Evolutionary conservation across 2,329 filamentous ascomycete genomes (phyloP).

Genomic region (Beauveria australis): DNA sequence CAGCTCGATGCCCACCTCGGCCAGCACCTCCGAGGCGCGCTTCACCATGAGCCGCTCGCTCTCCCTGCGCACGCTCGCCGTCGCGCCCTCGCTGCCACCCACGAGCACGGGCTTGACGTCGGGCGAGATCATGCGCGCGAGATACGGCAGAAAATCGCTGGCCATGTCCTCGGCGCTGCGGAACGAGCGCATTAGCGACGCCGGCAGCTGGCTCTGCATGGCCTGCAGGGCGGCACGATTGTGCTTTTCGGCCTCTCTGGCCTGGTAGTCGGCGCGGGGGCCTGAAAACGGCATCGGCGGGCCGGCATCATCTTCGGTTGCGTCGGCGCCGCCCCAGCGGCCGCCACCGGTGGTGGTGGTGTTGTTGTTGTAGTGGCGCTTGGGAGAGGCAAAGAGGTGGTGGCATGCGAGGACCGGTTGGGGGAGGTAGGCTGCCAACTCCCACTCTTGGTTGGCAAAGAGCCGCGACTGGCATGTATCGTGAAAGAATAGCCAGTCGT

Average conservation of each 20-base stretch:
- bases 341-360: conserved; percentile 33
- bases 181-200: conserved; percentile 68
- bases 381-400: conserved; percentile 73
- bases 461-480: conserved; percentile 73
- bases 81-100: conserved; percentile 54
- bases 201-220: conserved; percentile 63
- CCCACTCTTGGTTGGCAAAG: conserved; percentile 85
- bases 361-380: conserved; percentile 35
- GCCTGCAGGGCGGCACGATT: conserved; percentile 66
- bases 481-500: conserved; percentile 95
- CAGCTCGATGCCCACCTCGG: conserved; percentile 72
- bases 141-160: conserved; percentile 75
- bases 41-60: conserved; percentile 73
- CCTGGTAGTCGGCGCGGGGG: conserved; percentile 71
- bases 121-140: conserved; percentile 75
- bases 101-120: conserved; percentile 88
- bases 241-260: conserved; percentile 71
- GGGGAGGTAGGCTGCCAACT: conserved; percentile 77
- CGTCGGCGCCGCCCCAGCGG: conserved; percentile 36
- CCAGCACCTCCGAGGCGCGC: conserved; percentile 72
- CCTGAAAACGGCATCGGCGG: conserved; percentile 69
- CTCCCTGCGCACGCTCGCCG: conserved; percentile 82
- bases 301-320: conserved; percentile 35
- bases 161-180: conserved; percentile 70
- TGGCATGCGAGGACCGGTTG: conserved; percentile 87